Evolutionary conservation across 208 protist species (phyloP).

Genomic region (Acanthamoeba sp.): DNA sequence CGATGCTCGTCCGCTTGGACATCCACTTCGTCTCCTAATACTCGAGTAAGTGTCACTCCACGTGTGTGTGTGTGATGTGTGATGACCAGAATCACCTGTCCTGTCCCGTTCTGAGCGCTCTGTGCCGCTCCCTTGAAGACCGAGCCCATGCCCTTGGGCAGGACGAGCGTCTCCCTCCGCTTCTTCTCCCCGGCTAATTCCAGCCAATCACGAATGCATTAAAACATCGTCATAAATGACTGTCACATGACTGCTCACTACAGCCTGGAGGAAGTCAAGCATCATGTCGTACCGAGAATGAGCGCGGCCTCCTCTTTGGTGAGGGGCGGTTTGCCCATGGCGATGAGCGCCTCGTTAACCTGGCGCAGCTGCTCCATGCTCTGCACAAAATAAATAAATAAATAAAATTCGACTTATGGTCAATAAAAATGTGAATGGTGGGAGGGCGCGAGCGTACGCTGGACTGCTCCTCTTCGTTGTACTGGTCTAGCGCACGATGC

Average conservation of each 20-base stretch:
- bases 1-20: background rate
- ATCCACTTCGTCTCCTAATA: background rate
- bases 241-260: too few relatives aligned
- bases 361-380: constrained; percentile 6
- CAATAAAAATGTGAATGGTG: too few relatives aligned
- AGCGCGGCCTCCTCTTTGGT: background rate
- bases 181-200: background rate
- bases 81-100: too few relatives aligned
- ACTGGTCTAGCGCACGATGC: too few relatives aligned
- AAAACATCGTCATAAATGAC: too few relatives aligned
- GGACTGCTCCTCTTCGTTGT: too few relatives aligned
- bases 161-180: background rate
- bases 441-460: too few relatives aligned
- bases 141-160: background rate
- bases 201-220: too few relatives aligned
- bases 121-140: background rate
- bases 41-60: background rate
- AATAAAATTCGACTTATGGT: too few relatives aligned
- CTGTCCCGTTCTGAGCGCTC: background rate
- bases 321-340: background rate
- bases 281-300: background rate
- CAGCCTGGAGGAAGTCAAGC: too few relatives aligned
- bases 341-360: constrained; percentile 18
- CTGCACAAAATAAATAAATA: too few relatives aligned
- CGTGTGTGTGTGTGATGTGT: background rate